phyloP scores from a whole-genome alignment of 148 eudicot species.

The Hydrangea macrophylla region DNA sequence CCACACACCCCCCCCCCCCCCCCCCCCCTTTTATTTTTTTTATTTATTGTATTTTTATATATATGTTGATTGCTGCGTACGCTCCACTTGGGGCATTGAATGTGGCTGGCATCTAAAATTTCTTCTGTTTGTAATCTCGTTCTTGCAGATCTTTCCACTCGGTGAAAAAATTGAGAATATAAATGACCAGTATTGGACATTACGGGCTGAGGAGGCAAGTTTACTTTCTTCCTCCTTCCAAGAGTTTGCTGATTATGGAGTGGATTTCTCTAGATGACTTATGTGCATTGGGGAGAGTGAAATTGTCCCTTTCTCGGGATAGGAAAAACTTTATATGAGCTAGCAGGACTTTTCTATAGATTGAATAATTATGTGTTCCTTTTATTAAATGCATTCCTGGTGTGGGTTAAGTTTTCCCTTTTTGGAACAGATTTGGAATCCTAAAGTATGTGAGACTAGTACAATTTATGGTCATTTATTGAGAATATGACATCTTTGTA shows the following conservation, averaged over 20 bases:
- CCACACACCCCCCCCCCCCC: too few relatives aligned
- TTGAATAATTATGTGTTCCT: not conserved
- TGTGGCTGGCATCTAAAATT: not conserved
- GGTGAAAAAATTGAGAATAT: slow-evolving; percentile 73
- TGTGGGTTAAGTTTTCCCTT: not conserved
- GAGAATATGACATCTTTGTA: not conserved
- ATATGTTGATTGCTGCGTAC: too few relatives aligned
- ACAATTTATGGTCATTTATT: not conserved
- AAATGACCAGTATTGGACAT: slow-evolving; percentile 77
- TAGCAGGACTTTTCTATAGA: not conserved
- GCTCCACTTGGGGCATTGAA: not conserved
- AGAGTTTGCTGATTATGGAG: not conserved
- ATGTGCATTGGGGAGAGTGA: not conserved
- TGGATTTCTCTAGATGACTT: not conserved
- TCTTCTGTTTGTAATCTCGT: not conserved
- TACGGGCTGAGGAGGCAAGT: slow-evolving; percentile 86
- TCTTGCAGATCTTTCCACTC: slow-evolving; percentile 66
- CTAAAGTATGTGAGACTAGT: not conserved
- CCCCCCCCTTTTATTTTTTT: too few relatives aligned
- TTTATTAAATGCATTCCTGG: not conserved
- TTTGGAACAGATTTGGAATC: not conserved
- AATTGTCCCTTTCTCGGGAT: not conserved
- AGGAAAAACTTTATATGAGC: not conserved
- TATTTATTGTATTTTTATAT: too few relatives aligned
- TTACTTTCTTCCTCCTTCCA: slow-evolving; percentile 9